Evolutionary conservation across 2,329 filamentous ascomycete species (phyloP).

Genomic region (Leptosphaerulina australis): DNA sequence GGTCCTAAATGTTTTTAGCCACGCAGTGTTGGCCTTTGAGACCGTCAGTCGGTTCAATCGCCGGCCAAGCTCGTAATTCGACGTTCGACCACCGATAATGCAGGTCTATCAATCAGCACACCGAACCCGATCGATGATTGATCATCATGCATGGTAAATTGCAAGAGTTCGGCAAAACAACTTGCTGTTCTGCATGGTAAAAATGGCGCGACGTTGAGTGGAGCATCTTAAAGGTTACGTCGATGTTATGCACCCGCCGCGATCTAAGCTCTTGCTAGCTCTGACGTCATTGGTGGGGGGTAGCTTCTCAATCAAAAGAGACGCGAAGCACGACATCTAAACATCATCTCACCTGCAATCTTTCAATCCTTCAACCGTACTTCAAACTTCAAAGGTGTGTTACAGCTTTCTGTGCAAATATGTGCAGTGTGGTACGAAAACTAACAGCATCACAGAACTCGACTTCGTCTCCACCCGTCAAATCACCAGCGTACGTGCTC

Average conservation of each 20-base stretch:
- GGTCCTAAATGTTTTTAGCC: not conserved
- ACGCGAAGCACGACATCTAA: conserved; percentile 11
- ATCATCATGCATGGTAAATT: conserved; percentile 12
- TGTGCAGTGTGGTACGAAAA: not conserved
- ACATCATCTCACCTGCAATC: conserved; percentile 5
- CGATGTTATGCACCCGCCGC: conserved; percentile 7
- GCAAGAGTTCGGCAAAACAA: conserved; percentile 11
- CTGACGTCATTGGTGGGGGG: conserved; percentile 15
- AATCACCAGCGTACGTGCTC: conserved; percentile 3
- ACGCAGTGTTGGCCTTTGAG: not conserved
- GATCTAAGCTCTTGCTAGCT: conserved; percentile 7
- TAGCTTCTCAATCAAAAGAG: conserved; percentile 13
- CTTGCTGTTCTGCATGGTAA: conserved; percentile 1
- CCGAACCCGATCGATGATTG: not conserved
- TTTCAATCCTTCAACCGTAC: conserved; percentile 6
- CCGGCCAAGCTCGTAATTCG: not conserved
- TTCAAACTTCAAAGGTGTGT: not conserved
- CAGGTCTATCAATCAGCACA: conserved; percentile 5
- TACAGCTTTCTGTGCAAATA: not conserved
- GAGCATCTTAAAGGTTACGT: conserved; percentile 11
- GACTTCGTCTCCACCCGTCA: not conserved
- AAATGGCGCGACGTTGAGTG: conserved; percentile 17
- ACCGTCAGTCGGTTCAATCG: conserved; percentile 1
- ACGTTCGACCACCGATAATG: not conserved
- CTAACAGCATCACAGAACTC: conserved; percentile 1